A percentile compares a stretch with the other conserved stretches of the same genome.
phyloP scores from a whole-genome alignment of 768 basidiomycete species.

The Lyophyllum atratum region DNA sequence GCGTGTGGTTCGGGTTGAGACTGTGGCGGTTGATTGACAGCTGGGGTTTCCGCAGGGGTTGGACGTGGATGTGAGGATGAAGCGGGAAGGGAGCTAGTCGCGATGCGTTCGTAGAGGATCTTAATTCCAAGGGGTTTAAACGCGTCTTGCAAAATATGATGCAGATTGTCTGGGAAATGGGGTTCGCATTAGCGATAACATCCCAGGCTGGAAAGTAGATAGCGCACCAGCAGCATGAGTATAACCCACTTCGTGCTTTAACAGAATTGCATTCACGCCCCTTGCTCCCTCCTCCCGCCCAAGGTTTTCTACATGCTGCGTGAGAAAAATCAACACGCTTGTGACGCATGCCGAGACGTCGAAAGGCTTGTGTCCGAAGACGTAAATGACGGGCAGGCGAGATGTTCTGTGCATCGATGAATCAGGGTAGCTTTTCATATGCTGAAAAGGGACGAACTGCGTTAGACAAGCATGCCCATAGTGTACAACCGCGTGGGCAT shows the following conservation, averaged over 20 bases:
- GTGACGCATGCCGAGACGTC: constrained; percentile 54
- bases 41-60: background rate
- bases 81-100: constrained; percentile 21
- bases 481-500: constrained; percentile 90
- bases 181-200: background rate
- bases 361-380: constrained; percentile 78
- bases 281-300: constrained; percentile 1
- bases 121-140: constrained; percentile 25
- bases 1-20: background rate
- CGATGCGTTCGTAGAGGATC: constrained; percentile 39
- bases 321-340: constrained; percentile 38
- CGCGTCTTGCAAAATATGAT: constrained; percentile 25
- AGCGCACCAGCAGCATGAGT: constrained; percentile 62
- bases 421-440: background rate
- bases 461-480: constrained; percentile 97
- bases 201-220: background rate
- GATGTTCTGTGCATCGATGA: constrained; percentile 59
- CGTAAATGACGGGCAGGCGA: constrained; percentile 85
- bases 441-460: constrained; percentile 53
- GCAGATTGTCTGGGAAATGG: constrained; percentile 32
- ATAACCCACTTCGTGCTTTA: constrained; percentile 81
- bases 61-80: background rate
- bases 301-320: background rate
- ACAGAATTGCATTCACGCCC: constrained; percentile 39
- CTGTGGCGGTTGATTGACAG: background rate